A percentile compares a stretch with the other conserved stretches of the same genome.
These are phyloP conservation scores for Cicer chorassanicum DNA, from an alignment of 306 rosid species.

Conservation along the genomic window DNA sequence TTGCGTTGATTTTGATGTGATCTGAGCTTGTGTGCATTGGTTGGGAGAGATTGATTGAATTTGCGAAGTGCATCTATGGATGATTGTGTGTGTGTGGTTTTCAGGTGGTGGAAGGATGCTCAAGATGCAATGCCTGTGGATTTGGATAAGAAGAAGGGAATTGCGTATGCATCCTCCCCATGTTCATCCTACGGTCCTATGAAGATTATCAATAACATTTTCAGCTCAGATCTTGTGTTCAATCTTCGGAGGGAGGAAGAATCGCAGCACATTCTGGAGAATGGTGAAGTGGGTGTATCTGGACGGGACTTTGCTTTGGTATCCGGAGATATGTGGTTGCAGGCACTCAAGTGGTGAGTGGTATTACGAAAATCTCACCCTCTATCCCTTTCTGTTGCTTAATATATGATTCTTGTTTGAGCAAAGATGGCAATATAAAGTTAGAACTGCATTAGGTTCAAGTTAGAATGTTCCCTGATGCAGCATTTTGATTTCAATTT, in stretches of 20 bases:
- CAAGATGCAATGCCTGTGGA: conserved; percentile 69
- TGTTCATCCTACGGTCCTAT: conserved; percentile 80
- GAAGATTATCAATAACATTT: conserved; percentile 88
- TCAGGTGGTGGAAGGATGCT: conserved; percentile 99
- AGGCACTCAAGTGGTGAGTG: conserved; percentile 95
- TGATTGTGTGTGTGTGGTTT: conserved; percentile 44
- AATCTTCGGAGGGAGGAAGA: conserved; percentile 83
- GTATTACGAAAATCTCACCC: neutral
- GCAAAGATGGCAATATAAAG: conserved; percentile 14
- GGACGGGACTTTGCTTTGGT: conserved; percentile 97
- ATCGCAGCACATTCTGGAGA: conserved; percentile 53
- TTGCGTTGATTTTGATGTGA: conserved; percentile 44
- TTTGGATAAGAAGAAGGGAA: conserved; percentile 64
- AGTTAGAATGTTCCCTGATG: conserved; percentile 26
- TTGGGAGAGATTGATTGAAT: conserved; percentile 34
- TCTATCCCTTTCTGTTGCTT: neutral
- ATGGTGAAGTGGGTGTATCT: conserved; percentile 82
- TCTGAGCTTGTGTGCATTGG: conserved; percentile 53
- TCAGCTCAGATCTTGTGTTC: conserved; percentile 81
- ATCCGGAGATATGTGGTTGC: conserved; percentile 93
- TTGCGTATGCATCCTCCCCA: conserved; percentile 62
- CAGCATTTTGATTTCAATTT: conserved; percentile 38
- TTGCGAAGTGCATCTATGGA: conserved; percentile 4
- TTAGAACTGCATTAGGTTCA: conserved; percentile 19
- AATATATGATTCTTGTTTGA: conserved; percentile 14